phyloP scores from a whole-genome alignment of 176 grass and related monocot genomes.

The Elymus sibiricus region DNA sequence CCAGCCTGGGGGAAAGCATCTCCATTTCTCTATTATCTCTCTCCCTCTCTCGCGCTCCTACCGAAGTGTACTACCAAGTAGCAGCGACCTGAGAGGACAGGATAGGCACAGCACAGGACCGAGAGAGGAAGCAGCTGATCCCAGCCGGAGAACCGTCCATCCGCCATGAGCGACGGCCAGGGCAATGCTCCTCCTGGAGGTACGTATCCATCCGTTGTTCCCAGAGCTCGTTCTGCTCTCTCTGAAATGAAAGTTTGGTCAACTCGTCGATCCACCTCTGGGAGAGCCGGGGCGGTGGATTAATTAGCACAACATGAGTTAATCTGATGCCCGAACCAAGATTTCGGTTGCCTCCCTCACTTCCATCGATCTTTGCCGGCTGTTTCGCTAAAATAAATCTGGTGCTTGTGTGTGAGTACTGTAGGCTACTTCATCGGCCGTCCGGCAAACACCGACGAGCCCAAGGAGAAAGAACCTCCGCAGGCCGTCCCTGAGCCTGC shows the following conservation, averaged over 20 bases:
- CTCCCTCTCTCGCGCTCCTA: background rate
- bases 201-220: background rate
- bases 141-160: background rate
- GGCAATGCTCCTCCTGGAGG: slow-evolving; percentile 15
- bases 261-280: background rate
- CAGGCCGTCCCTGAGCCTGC: background rate
- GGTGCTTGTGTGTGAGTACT: background rate
- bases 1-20: slow-evolving; percentile 5
- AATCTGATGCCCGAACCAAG: background rate
- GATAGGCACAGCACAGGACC: background rate
- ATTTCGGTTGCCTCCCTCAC: background rate
- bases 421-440: slow-evolving; percentile 31
- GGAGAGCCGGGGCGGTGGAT: background rate
- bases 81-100: background rate
- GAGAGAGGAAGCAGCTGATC: background rate
- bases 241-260: background rate
- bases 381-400: background rate
- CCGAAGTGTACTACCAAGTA: background rate
- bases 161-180: slow-evolving; percentile 23
- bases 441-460: background rate
- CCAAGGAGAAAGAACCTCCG: background rate
- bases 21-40: background rate
- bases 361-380: background rate
- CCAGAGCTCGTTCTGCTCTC: background rate
- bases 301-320: background rate